Percentiles rank a stretch among this genome's conserved stretches.
phyloP scores from a whole-genome alignment of 2,329 filamentous ascomycete species.

The Aureobasidium melanogenum region DNA sequence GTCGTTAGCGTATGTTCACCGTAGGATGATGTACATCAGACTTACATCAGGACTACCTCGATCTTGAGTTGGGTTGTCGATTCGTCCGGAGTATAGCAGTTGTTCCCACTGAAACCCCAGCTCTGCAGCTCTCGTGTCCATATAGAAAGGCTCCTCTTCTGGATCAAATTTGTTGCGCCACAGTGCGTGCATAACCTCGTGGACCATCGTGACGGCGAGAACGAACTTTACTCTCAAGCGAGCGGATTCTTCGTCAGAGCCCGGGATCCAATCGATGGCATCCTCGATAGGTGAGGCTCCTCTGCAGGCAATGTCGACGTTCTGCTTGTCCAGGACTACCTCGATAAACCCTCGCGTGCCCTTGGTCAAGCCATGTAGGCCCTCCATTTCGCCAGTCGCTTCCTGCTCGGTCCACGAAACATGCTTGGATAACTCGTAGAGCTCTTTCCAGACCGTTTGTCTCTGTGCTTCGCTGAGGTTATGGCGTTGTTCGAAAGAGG shows the following conservation, averaged over 20 bases:
- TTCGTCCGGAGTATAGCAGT: not conserved
- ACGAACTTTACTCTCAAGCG: not conserved
- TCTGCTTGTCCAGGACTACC: not conserved
- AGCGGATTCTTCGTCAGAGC: not conserved
- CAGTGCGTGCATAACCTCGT: constrained; percentile 2
- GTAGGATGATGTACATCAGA: not conserved
- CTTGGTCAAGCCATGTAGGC: not conserved
- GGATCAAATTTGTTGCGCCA: not conserved
- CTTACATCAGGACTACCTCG: not conserved
- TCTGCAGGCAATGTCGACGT: not conserved
- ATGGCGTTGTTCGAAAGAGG: not conserved
- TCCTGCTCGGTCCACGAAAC: not conserved
- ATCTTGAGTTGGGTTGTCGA: not conserved
- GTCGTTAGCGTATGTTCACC: not conserved
- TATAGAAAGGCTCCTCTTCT: not conserved
- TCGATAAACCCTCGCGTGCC: not conserved
- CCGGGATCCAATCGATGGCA: not conserved
- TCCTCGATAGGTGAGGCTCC: not conserved
- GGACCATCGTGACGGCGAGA: constrained; percentile 3
- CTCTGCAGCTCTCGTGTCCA: not conserved
- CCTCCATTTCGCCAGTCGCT: not conserved
- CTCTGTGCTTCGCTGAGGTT: not conserved
- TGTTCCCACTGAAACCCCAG: not conserved
- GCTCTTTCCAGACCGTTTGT: not conserved
- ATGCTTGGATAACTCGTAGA: not conserved